Conservation (phyloP, 169 alveolate genomes). For the Perkinsus olseni region DNA sequence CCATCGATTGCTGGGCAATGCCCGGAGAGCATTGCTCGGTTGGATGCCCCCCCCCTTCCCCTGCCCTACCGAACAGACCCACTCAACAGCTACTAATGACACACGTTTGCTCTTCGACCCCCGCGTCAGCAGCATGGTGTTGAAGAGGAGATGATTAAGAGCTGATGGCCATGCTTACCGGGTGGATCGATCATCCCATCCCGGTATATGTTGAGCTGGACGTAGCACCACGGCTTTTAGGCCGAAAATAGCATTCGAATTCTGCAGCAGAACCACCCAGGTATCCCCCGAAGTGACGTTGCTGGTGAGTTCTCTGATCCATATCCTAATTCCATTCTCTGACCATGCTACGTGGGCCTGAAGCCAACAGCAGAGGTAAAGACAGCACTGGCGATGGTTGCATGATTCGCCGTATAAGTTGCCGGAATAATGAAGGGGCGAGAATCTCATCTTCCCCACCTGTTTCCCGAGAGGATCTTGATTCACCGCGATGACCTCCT, state of each 20-base stretch:
- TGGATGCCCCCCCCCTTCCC: too few species aligned
- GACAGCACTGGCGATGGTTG: too few species aligned
- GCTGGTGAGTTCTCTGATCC: not conserved
- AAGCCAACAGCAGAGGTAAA: not conserved
- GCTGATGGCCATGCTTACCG: not conserved
- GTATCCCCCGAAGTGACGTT: not conserved
- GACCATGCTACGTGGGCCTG: not conserved
- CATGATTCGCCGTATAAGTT: too few species aligned
- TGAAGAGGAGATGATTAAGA: too few species aligned
- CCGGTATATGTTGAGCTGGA: not conserved
- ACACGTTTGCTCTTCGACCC: too few species aligned
- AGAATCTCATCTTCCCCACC: slow-evolving; percentile 10
- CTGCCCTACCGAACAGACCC: too few species aligned
- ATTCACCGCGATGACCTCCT: slow-evolving; percentile 53
- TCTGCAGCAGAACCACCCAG: not conserved
- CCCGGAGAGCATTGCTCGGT: too few species aligned
- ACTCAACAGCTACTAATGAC: too few species aligned
- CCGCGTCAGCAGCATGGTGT: too few species aligned
- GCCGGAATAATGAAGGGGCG: too few species aligned
- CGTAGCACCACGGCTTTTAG: not conserved
- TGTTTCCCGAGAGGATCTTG: slow-evolving; percentile 54
- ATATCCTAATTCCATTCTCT: not conserved
- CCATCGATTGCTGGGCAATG: too few species aligned
- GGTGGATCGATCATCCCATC: not conserved
- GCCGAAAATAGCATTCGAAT: not conserved